Base-by-base conservation (phyloP, 768 basidiomycete genomes). In the Lactarius hengduanensis region DNA sequence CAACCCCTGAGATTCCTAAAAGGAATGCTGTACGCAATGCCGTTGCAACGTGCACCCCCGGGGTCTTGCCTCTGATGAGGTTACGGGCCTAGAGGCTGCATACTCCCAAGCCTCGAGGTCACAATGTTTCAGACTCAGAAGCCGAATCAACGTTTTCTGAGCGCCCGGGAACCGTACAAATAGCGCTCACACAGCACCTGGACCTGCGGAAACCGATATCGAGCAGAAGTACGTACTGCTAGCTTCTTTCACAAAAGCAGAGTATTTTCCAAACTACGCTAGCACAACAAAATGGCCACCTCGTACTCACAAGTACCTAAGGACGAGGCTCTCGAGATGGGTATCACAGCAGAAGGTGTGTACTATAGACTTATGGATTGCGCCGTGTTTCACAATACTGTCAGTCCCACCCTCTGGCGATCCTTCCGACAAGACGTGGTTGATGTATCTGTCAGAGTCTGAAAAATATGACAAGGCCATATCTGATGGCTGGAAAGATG, bases 341-440 rank as follows among this genome's bases (percentile, higher is more conserved):
- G 13, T 53, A 6, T 53, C 26, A 26, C 50, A 53, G 50, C 15
- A 53, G 50, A 13, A 53, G 13, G 50, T 53, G 50, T 53, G 50
- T 53, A 15, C 47, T 4, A 7, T 53, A 28, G 22, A 6, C 22
- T 26, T 26, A 15, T 53, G 50, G 50, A 26, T 28, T 11, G 26
- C 11, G 13, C 6, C 26, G 0, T 26, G 2, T 53, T 22, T 53
- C 50, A 26, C 50, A 26, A 26, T 22, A 53, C 26, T 26, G 13
- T 26, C 15, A 53, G 50, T 26, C 50, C 50, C 50, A 1, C 26
- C 50, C 16, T 53, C 50, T 6, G 26, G 56, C 30, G 56, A 36
- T 20, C 34, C 56, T 11, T 36, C 65, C 11, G 65, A 47, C 7
- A 62, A 57, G 41, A 55, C 57, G 30, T 66, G 65, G 65, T 66